Conservation (phyloP, 176 grass and related monocot species). For the Cocos nucifera region DNA sequence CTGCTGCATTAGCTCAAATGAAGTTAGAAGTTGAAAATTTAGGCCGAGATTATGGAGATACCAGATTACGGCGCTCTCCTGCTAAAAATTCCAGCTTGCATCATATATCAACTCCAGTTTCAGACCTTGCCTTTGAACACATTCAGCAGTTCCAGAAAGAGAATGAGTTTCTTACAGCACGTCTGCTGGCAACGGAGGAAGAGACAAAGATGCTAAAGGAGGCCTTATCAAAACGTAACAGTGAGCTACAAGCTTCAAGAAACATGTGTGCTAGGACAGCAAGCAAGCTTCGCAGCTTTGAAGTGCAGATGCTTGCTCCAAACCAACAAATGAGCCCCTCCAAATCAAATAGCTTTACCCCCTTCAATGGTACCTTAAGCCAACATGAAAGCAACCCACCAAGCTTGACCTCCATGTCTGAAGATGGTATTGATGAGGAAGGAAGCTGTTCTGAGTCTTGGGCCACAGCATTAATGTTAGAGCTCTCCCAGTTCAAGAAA, state of each 20-base stretch:
- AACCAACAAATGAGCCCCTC: constrained; percentile 53
- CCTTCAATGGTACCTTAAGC: constrained; percentile 56
- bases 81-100: constrained; percentile 50
- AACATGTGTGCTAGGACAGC: constrained; percentile 76
- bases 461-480: constrained; percentile 71
- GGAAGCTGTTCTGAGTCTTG: constrained; percentile 83
- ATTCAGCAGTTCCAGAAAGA: constrained; percentile 83
- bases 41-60: constrained; percentile 76
- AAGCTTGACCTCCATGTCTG: constrained; percentile 96
- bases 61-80: constrained; percentile 67
- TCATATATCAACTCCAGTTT: constrained; percentile 38
- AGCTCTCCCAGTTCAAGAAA: constrained; percentile 82
- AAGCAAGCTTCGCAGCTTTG: constrained; percentile 69
- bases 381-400: constrained; percentile 87
- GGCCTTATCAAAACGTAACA: constrained; percentile 78
- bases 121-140: constrained; percentile 66
- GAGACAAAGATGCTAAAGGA: constrained; percentile 99
- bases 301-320: constrained; percentile 57
- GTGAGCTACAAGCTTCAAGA: constrained; percentile 83
- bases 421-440: constrained; percentile 94
- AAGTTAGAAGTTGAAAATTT: constrained; percentile 96
- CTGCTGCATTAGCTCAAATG: constrained; percentile 98
- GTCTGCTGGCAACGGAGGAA: constrained; percentile 79
- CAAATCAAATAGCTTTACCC: constrained; percentile 52
- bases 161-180: constrained; percentile 83